Base-by-base conservation (phyloP, 495 filamentous ascomycete species). In the Penicillium psychrofluorescens region DNA sequence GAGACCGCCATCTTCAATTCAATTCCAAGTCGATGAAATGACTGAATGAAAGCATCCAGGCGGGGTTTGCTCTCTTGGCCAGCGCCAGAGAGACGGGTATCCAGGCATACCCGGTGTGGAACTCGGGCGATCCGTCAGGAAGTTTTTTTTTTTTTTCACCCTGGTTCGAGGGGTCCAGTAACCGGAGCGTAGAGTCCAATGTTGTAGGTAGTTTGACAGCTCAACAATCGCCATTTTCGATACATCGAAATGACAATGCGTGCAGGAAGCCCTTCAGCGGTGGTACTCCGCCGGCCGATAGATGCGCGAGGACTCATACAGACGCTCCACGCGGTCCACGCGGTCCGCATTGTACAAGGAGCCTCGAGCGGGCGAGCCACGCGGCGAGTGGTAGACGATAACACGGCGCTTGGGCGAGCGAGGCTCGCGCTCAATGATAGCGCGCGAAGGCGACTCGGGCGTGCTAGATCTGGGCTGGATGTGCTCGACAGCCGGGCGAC, bases 371-470 rank as follows among this genome's bases (percentile, higher is more conserved):
- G 66, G 56, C 12, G 66, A 61, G 45, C 54, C 53, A 33, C 54
- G 53, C 22, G 59, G 52, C 12, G 52, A 53, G 7, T 56, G 63
- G 53, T 70, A 70, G 46, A 70, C 54, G 38, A 68, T 68, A 41
- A 62, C 51, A 22, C 55, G 64, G 27, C 42, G 61, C 37, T 59
- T 62, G 43, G 46, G 41, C 35, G 40, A 41, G 7, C 46, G 51
- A 4, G 66, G 66, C 36, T 62, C 51, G 11, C 69, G 51, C 52
- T 71, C 68, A 39, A 73, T 65, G 49, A 73, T 63, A 40, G 64
- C 56, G 28, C 50, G 41, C 2, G 44, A 41, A 5, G 44, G 12
- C 13, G 40, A 44, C 14, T 46, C 54, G 12, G 45, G 51, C 1
- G 42, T 50, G 49, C 34, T 50, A 33, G 46, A 46, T 22, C 40